Conservation (phyloP, 805 yeast genomes). For the Starmerella kuoi region DNA sequence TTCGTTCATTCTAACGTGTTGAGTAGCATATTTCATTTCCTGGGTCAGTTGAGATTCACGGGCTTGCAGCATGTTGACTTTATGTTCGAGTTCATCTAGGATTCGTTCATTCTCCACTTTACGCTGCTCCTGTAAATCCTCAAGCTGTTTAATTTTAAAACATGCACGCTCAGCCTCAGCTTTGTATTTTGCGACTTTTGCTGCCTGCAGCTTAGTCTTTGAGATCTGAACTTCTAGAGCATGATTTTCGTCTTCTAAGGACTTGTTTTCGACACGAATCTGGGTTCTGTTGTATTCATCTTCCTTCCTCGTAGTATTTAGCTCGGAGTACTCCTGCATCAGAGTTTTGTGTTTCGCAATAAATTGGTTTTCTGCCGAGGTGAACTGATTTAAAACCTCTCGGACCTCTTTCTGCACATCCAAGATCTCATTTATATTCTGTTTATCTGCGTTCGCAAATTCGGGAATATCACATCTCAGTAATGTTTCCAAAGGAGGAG, state of each 20-base stretch:
- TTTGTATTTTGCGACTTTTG: constrained; percentile 16
- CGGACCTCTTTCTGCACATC: constrained; percentile 8
- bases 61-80: constrained; percentile 9
- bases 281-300: constrained; percentile 26
- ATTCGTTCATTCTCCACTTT: constrained; percentile 10
- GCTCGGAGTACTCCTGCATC: constrained; percentile 27
- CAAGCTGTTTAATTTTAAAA: constrained; percentile 6
- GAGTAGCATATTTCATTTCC: background rate
- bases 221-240: constrained; percentile 29
- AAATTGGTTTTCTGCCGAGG: constrained; percentile 7
- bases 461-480: constrained; percentile 2
- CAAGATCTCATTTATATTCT: background rate
- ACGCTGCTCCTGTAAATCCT: constrained; percentile 9
- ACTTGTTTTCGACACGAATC: constrained; percentile 29
- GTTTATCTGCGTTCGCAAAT: background rate
- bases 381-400: constrained; percentile 7
- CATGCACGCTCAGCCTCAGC: constrained; percentile 16
- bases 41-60: constrained; percentile 4
- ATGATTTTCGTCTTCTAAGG: constrained; percentile 30
- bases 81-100: constrained; percentile 18
- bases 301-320: constrained; percentile 24
- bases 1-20: background rate
- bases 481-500: constrained; percentile 1
- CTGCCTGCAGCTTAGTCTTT: constrained; percentile 24
- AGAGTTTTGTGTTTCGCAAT: constrained; percentile 27